phyloP scores from a whole-genome alignment of 345 rosid species.

The Sapria himalayana region DNA sequence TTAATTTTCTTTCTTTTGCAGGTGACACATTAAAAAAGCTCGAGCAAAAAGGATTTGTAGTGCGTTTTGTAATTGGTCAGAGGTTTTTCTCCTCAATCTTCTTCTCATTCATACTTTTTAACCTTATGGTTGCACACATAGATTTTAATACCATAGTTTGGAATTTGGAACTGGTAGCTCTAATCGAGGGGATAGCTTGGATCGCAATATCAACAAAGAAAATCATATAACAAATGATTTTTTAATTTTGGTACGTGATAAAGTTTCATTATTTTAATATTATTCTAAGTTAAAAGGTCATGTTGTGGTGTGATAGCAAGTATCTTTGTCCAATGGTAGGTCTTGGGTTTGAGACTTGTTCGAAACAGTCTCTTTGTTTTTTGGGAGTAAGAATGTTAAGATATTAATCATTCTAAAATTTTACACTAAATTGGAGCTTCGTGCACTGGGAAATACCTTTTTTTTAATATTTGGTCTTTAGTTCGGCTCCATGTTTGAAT shows the following conservation, averaged over 20 bases:
- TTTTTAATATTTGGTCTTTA: too few relatives aligned
- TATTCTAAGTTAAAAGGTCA: too few relatives aligned
- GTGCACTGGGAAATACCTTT: too few relatives aligned
- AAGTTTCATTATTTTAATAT: constrained; percentile 7
- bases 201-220: constrained; percentile 65
- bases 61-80: constrained; percentile 89
- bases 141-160: constrained; percentile 6
- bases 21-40: constrained; percentile 68
- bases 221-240: constrained; percentile 47
- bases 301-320: too few relatives aligned
- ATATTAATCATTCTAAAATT: too few relatives aligned
- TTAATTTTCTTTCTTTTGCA: constrained; percentile 11
- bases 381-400: too few relatives aligned
- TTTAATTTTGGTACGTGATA: constrained; percentile 57
- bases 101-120: constrained; percentile 5
- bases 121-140: constrained; percentile 1
- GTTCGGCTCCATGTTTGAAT: too few relatives aligned
- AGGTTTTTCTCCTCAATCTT: constrained; percentile 30
- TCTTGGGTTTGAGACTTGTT: too few relatives aligned
- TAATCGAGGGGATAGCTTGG: constrained; percentile 91
- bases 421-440: too few relatives aligned
- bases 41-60: constrained; percentile 73
- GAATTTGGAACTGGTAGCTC: constrained; percentile 42
- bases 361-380: too few relatives aligned
- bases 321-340: too few relatives aligned